Conservation (phyloP, 2,329 filamentous ascomycete species). For the Rutstroemia sydowiana region DNA sequence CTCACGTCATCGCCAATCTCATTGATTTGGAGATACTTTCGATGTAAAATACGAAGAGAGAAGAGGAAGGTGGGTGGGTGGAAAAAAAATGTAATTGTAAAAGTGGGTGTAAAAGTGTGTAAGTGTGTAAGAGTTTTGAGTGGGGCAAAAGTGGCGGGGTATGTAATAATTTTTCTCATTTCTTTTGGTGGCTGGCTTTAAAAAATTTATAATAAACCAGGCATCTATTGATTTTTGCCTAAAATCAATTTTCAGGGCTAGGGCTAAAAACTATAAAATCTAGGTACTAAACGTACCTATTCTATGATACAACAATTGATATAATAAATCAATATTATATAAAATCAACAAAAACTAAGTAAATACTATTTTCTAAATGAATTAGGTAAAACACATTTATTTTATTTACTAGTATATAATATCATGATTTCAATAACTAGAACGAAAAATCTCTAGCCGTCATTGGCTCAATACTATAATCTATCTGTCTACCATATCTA, state of each 20-base stretch:
- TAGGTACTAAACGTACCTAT: no score
- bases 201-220: background rate
- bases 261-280: background rate
- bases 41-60: conserved; percentile 15
- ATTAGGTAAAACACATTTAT: no score
- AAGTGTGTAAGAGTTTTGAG: background rate
- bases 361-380: no score
- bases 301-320: no score
- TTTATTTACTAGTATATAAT: no score
- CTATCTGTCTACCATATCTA: no score
- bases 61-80: background rate
- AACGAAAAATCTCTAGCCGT: no score
- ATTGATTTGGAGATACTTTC: conserved; percentile 20
- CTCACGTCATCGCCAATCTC: no score
- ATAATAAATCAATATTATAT: no score
- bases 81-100: background rate
- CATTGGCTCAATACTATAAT: no score
- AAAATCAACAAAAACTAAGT: no score
- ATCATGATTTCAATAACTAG: no score
- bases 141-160: conserved; percentile 5
- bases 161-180: background rate
- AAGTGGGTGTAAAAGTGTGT: conserved; percentile 5
- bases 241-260: background rate
- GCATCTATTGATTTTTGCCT: background rate
- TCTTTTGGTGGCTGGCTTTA: background rate